These are phyloP conservation scores for Starmerella davenportii DNA, from an alignment of 805 yeast species.

Conservation along the genomic window DNA sequence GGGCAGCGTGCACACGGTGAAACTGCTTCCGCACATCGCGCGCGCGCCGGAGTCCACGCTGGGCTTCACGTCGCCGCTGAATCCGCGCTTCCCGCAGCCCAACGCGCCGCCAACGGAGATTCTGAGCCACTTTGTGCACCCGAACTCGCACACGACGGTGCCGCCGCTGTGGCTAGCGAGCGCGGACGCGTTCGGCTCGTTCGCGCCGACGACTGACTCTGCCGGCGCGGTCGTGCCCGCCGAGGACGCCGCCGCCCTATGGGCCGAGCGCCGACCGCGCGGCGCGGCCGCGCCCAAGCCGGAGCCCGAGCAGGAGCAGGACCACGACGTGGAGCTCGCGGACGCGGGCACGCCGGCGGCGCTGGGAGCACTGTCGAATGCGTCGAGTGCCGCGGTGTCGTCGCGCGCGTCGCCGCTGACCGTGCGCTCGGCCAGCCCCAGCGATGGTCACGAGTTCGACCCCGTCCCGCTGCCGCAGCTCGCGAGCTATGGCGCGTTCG, in stretches of 20 bases:
- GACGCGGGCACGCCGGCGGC: too few relatives aligned
- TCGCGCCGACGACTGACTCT: constrained; percentile 53
- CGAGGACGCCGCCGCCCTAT: constrained; percentile 12
- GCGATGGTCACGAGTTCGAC: too few relatives aligned
- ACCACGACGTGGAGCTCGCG: too few relatives aligned
- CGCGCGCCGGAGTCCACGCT: constrained; percentile 20
- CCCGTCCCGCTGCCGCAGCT: not conserved
- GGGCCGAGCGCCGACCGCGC: constrained; percentile 8
- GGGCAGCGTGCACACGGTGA: constrained; percentile 47
- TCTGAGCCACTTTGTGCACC: constrained; percentile 24
- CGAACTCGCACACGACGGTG: constrained; percentile 32
- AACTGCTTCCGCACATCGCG: constrained; percentile 41
- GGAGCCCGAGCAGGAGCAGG: not conserved
- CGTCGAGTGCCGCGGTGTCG: too few relatives aligned
- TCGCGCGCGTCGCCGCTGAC: too few relatives aligned
- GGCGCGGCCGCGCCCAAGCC: not conserved
- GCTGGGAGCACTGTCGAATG: too few relatives aligned
- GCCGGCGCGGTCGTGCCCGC: constrained; percentile 26
- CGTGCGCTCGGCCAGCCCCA: too few relatives aligned
- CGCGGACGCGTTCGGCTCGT: constrained; percentile 30
- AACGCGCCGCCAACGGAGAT: constrained; percentile 36
- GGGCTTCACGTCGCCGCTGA: constrained; percentile 31
- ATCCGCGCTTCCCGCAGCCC: constrained; percentile 32
- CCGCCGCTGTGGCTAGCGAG: constrained; percentile 47
- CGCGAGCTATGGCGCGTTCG: too few relatives aligned